phyloP scores from a whole-genome alignment of 495 filamentous ascomycete species.

The Mytilinidion resinicola region DNA sequence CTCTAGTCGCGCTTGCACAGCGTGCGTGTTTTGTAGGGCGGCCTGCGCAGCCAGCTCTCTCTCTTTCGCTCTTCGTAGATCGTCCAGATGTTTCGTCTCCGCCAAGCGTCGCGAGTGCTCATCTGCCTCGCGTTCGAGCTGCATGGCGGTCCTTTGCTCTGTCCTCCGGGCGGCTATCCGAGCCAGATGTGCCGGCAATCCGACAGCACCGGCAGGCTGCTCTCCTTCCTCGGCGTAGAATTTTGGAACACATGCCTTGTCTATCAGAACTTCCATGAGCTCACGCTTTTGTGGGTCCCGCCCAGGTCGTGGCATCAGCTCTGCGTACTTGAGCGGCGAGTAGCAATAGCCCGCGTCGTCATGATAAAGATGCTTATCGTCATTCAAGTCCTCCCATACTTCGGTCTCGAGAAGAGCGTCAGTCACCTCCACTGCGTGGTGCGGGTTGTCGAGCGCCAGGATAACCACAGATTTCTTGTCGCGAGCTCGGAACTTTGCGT shows the following conservation, averaged over 20 bases:
- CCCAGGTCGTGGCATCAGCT: slow-evolving; percentile 10
- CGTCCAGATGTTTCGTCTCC: slow-evolving; percentile 8
- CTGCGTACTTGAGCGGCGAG: slow-evolving; percentile 17
- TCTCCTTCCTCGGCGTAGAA: slow-evolving; percentile 21
- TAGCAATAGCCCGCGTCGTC: slow-evolving; percentile 16
- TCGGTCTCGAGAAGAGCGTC: slow-evolving; percentile 23
- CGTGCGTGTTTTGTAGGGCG: background rate
- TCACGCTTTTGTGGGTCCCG: background rate
- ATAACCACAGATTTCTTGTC: slow-evolving; percentile 16
- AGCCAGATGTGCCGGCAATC: slow-evolving; percentile 10
- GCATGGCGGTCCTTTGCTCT: slow-evolving; percentile 15
- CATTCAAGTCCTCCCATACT: slow-evolving; percentile 20
- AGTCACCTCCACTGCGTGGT: slow-evolving; percentile 17
- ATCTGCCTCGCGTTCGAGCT: slow-evolving; percentile 8
- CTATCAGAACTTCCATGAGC: slow-evolving; percentile 18
- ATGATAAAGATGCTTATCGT: slow-evolving; percentile 22
- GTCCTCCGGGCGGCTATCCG: slow-evolving; percentile 15
- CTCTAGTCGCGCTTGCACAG: slow-evolving; percentile 7
- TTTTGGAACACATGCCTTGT: slow-evolving; percentile 18
- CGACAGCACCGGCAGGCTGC: slow-evolving; percentile 15
- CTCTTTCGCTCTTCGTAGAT: slow-evolving; percentile 12
- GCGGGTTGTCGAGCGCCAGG: slow-evolving; percentile 18
- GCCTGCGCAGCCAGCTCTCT: slow-evolving; percentile 12
- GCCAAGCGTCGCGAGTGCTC: slow-evolving; percentile 12
- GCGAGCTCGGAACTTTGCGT: slow-evolving; percentile 17